Evolutionary conservation across 140 eudicot species (phyloP), one percentile per base, ranked within the genome.

Genomic region (Cichorium intybus): DNA sequence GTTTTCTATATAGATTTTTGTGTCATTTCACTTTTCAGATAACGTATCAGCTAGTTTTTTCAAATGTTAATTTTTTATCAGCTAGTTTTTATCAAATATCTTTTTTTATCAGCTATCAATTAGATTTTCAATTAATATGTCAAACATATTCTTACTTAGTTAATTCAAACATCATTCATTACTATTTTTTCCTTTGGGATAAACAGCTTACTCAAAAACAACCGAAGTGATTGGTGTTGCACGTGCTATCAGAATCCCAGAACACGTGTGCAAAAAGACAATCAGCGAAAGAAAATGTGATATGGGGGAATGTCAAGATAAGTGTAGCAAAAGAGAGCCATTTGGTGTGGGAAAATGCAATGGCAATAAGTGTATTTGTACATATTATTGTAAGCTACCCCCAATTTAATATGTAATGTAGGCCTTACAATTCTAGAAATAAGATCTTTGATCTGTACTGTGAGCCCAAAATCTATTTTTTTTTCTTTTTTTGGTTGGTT

Each of bases 361-460:
- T 10, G 79, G 72, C 46, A 56, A 43, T 39, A 54, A 61, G 69
- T 80, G 85, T 66, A 51, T 75, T 7, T 80, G 85, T 27, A 70
- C 85, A 15, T 75, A 75, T 80, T 80, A 69, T 67, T 80, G 81
- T 66, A 61, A 60, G 72, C 66, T 23, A 29, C 81, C 85, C 21
- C 85, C 85, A 26, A 48, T 57, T 27, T 79, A 45, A 63, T 23
- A 33, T 31, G 15, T 29, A 58, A 58, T 64, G 56, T 64, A 56
- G 10, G 55, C 47, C 29, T 73, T 27, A 35, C 14, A 24, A 57
- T 56, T 43, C 51, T 28, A 31, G 23, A 23, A 64, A 73, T 56
- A 56, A 65, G 56, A 57, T 65, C 55, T 43, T 35, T 31, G 68
- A 56, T 46, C 46, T 33, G 17, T 39, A 45, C 46, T 45, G 43